These are phyloP conservation scores for Aspergillus luchuensis DNA, from an alignment of 2,329 filamentous ascomycete genomes.

Conservation along the genomic window DNA sequence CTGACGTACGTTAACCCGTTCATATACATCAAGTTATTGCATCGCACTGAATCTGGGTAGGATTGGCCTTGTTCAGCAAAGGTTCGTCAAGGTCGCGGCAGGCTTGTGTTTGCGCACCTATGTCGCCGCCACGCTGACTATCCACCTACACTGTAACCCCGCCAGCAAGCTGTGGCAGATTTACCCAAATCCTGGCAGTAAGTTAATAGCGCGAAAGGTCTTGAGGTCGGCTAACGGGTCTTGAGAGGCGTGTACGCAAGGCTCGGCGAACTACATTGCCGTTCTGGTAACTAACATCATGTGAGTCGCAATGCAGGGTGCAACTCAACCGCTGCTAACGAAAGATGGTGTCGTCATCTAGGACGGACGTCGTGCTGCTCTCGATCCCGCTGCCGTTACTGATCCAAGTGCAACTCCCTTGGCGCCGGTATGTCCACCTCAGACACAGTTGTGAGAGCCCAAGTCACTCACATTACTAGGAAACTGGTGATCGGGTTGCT, in stretches of 20 bases:
- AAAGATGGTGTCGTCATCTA: slow-evolving; percentile 14
- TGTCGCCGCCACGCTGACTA: slow-evolving; percentile 35
- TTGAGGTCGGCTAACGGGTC: background rate
- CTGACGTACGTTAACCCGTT: slow-evolving; percentile 40
- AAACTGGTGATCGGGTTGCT: slow-evolving; percentile 45
- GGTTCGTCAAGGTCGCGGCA: slow-evolving; percentile 41
- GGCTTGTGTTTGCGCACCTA: slow-evolving; percentile 36
- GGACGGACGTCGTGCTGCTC: slow-evolving; percentile 45
- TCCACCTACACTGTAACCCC: slow-evolving; percentile 44
- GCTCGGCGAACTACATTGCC: slow-evolving; percentile 42
- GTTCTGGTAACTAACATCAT: slow-evolving; percentile 42
- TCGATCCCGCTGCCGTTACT: slow-evolving; percentile 46
- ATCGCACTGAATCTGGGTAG: slow-evolving; percentile 19
- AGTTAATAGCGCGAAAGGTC: background rate
- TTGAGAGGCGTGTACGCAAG: slow-evolving; percentile 34
- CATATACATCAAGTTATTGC: too few relatives aligned
- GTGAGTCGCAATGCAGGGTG: slow-evolving; percentile 24
- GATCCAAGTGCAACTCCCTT: slow-evolving; percentile 42
- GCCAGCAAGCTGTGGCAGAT: slow-evolving; percentile 46
- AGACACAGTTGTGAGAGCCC: background rate
- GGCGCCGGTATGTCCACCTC: slow-evolving; percentile 28
- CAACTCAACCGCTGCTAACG: background rate
- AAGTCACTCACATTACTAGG: slow-evolving; percentile 4
- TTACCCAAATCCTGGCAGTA: slow-evolving; percentile 45
- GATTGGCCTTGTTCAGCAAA: slow-evolving; percentile 42